Percentiles rank a stretch among this genome's conserved stretches.
Conservation (phyloP, 148 eudicot genomes). For the Rhododendron griersonianum region DNA sequence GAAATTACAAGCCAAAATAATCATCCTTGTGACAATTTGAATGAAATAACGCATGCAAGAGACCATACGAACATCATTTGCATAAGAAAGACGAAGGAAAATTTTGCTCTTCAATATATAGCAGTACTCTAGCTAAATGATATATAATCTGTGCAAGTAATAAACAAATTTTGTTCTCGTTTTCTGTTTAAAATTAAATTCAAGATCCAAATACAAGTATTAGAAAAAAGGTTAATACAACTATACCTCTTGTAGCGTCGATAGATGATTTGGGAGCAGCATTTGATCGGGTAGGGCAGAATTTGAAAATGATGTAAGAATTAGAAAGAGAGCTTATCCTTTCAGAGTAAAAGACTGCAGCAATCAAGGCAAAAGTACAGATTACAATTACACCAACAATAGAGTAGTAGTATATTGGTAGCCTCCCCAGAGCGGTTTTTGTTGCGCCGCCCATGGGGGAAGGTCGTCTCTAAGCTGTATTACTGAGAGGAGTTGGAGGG, state of each 20-base stretch:
- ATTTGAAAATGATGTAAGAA: conserved; percentile 31
- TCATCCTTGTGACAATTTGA: not conserved
- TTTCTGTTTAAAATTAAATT: not conserved
- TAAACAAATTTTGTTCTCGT: not conserved
- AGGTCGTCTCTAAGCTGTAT: not conserved
- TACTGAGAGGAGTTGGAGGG: not conserved
- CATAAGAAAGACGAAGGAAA: too few relatives aligned
- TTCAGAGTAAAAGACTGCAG: conserved; percentile 55
- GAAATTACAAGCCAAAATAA: not conserved
- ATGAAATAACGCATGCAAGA: not conserved
- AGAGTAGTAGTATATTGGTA: conserved; percentile 29
- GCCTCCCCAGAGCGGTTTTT: conserved; percentile 33
- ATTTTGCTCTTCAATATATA: too few relatives aligned
- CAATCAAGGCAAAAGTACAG: conserved; percentile 45
- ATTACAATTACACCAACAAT: conserved; percentile 25
- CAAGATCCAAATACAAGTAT: not conserved
- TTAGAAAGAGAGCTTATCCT: conserved; percentile 38
- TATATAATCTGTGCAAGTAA: not conserved
- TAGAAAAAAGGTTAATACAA: not conserved
- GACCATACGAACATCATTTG: too few relatives aligned
- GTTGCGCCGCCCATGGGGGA: conserved; percentile 7
- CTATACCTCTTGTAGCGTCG: conserved; percentile 11
- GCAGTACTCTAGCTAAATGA: too few relatives aligned
- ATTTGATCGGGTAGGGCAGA: conserved; percentile 38
- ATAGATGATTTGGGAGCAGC: conserved; percentile 5